Evolutionary conservation across 2,329 filamentous ascomycete species (phyloP).

Genomic region (Xylaria sp.): DNA sequence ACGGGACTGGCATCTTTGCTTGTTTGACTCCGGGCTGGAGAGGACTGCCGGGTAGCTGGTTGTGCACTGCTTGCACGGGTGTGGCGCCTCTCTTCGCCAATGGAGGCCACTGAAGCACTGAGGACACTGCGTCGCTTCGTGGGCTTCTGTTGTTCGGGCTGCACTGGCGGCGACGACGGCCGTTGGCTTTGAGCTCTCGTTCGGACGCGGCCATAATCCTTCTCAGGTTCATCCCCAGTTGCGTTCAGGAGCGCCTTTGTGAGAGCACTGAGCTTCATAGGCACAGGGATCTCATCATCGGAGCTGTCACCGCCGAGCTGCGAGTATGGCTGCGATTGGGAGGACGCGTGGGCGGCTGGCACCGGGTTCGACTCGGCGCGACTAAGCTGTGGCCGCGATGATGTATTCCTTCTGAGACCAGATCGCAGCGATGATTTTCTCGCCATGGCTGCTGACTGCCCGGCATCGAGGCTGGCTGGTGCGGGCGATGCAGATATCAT

Average conservation of each 20-base stretch:
- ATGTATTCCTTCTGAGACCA: conserved; percentile 62
- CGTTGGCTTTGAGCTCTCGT: conserved; percentile 58
- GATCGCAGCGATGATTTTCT: conserved; percentile 68
- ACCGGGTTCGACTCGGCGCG: conserved; percentile 60
- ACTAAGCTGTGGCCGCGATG: conserved; percentile 59
- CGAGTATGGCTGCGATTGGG: conserved; percentile 49
- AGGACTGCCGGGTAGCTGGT: conserved; percentile 55
- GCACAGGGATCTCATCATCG: conserved; percentile 91
- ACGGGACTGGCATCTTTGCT: conserved; percentile 63
- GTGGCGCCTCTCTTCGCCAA: conserved; percentile 58
- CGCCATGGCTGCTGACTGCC: conserved; percentile 58
- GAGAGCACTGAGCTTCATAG: conserved; percentile 92
- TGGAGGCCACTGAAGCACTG: conserved; percentile 57
- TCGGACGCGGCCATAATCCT: conserved; percentile 56
- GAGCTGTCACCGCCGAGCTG: conserved; percentile 80
- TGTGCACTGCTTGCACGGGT: conserved; percentile 63
- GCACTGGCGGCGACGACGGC: conserved; percentile 57
- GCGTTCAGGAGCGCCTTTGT: conserved; percentile 85
- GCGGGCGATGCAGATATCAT: conserved; percentile 54
- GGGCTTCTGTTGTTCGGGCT: conserved; percentile 45
- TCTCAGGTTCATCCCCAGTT: conserved; percentile 63
- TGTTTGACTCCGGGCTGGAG: conserved; percentile 57
- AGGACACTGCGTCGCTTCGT: conserved; percentile 62
- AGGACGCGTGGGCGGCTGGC: conserved; percentile 45
- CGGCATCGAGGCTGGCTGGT: conserved; percentile 61